Evolutionary conservation across 108 stramenopile genomes (phyloP), one percentile per base, ranked within the genome.

Genomic region (Epithemia pelagica): DNA sequence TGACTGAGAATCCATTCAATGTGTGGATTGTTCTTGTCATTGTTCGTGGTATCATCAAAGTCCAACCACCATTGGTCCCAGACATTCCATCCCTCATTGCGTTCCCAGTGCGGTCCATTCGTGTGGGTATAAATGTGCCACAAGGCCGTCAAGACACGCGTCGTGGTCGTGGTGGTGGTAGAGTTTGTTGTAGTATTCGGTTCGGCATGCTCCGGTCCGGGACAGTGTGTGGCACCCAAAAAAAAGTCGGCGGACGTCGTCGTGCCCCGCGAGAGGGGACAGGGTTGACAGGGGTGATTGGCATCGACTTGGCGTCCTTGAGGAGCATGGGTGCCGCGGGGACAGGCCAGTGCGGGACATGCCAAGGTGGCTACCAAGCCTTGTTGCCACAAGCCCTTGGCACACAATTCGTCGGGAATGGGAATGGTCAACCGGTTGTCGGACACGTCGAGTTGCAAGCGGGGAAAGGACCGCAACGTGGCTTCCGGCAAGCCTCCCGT

Each of bases 271-370:
- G 56, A 58, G 22, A 51, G 5, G 37, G 37, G 37, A 46, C 37
- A 46, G 15, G 37, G 37, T 46, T 46, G 37, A 46, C 71, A 58
- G 56, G 56, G 56, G 7, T 58, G 56, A 23, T 26, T n/a, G 56
- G 56, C 37, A 46, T 15, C 15, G 37, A 15, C 21, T 58, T 77
- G 60, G 7, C 61, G 54, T 27, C 83, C 83, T 25, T 65, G 33
- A 1, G 80, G 67, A 27, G 77, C 69, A 64, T 66, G 78, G 8
- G 78, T 83, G 32, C 83, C 79, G 23, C 70, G 73, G 10, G 87
- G 91, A 64, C 91, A 92, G 30, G 86, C 65, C 52, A 92, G 81
- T 15, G 83, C 86, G 58, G 86, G 57, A 58, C 90, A 91, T 52
- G 81, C 83, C 33, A 82, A 57, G 18, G 65, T 62, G n/a, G 74